Conservation (phyloP, 2,329 filamentous ascomycete genomes). For the Annulohypoxylon truncatum region DNA sequence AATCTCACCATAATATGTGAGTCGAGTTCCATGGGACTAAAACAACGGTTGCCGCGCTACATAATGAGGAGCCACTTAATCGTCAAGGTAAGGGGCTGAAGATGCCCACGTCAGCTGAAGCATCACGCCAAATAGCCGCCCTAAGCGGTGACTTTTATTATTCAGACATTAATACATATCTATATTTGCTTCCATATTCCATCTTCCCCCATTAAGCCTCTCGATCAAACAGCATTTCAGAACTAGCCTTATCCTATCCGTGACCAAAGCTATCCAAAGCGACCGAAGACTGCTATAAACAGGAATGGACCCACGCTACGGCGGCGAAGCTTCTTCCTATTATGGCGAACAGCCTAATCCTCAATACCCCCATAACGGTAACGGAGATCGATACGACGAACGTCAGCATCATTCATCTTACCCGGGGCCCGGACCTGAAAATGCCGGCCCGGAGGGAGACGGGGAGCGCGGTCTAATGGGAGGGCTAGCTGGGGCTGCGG, state of each 20-base stretch:
- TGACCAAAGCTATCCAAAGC: neutral
- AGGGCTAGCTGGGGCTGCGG: constrained; percentile 55
- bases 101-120: constrained; percentile 32
- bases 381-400: constrained; percentile 18
- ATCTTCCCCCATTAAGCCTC: neutral
- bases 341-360: constrained; percentile 27
- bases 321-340: constrained; percentile 33
- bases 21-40: constrained; percentile 19
- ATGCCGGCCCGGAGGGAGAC: constrained; percentile 44
- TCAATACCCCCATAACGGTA: constrained; percentile 12
- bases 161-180: constrained; percentile 14
- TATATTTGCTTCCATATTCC: neutral
- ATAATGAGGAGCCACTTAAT: constrained; percentile 15
- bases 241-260: neutral
- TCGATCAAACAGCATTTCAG: neutral
- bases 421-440: constrained; percentile 1
- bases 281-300: neutral
- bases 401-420: constrained; percentile 11
- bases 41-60: constrained; percentile 3
- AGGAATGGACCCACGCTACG: constrained; percentile 31
- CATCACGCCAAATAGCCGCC: constrained; percentile 17
- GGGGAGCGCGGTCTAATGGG: constrained; percentile 58
- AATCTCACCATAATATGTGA: constrained; percentile 8
- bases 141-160: neutral
- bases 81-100: constrained; percentile 13